Evolutionary conservation across 176 grass and related monocot genomes (phyloP), one percentile per base, ranked within the genome.

Genomic region (Urochloa ruziziensis): DNA sequence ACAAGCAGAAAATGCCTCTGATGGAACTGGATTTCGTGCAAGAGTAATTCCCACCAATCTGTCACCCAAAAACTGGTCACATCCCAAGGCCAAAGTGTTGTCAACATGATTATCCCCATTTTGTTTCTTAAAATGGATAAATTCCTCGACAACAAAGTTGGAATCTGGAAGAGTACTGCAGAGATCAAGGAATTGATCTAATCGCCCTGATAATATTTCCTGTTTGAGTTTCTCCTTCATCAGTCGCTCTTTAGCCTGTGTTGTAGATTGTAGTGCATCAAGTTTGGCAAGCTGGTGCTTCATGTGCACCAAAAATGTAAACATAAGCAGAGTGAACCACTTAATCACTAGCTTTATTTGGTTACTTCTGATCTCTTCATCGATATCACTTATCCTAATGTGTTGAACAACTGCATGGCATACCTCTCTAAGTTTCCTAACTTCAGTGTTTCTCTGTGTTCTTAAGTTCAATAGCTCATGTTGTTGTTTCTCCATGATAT

Each of bases 301-400:
- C 84, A 94, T 87, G 83, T 94, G 90, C 24, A 82, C 84, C 78
- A 66, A 69, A 80, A 97, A 89, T 88, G 81, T 74, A 88, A 11
- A 25, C 64, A 79, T 8, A 62, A 84, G 69, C 78, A 87, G 82
- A 67, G 77, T 75, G 81, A 94, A 94, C 80, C 82, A 80, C 57
- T 87, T 37, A 73, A 81, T 52, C n/a, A 67, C 74, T 69, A 59
- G 74, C 65, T 85, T 85, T 69, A 35, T 87, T 88, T 91, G 89
- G 62, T 73, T 47, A 37, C 81, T 84, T 48, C 48, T 82, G 16
- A 84, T 80, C 46, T 79, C 46, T 70, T 61, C 53, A 80, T 86
- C 77, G 32, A 72, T 53, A 19, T 67, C 34, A 64, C 61, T 87
- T 77, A 10, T 81, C 80, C 18, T 11, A 43, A 90, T 83, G 81